A percentile compares a stretch with the other conserved stretches of the same genome.
Conservation (phyloP, 352 stramenopile species). For the Peronospora farinosa region DNA sequence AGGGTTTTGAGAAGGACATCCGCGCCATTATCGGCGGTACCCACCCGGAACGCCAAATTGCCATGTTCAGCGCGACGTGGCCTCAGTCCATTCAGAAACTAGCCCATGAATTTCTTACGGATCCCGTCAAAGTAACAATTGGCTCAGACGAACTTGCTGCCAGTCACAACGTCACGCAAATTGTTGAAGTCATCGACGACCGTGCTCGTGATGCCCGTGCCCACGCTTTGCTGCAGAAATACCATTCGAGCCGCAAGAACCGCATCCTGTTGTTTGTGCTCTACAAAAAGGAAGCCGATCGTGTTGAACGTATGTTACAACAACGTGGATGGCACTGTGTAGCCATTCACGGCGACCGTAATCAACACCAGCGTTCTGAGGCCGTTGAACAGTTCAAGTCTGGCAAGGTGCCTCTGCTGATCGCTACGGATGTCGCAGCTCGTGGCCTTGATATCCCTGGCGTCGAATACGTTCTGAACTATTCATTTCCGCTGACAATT, state of each 20-base stretch:
- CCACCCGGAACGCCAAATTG: conserved; percentile 88
- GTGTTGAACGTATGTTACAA: conserved; percentile 90
- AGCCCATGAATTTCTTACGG: conserved; percentile 91
- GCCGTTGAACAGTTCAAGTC: conserved; percentile 94
- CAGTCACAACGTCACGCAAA: conserved; percentile 94
- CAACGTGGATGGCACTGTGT: conserved; percentile 89
- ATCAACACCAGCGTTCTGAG: conserved; percentile 85
- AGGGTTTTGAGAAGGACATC: conserved; percentile 94
- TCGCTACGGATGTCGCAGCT: conserved; percentile 96
- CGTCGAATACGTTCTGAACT: conserved; percentile 97
- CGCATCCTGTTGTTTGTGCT: conserved; percentile 95
- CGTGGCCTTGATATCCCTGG: conserved; percentile 95
- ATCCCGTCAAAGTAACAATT: conserved; percentile 91
- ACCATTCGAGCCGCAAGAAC: conserved; percentile 88
- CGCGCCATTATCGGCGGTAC: conserved; percentile 80
- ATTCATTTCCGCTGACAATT: conserved; percentile 96
- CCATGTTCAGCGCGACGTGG: conserved; percentile 97
- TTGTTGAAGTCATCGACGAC: conserved; percentile 92
- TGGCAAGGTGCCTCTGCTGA: conserved; percentile 89
- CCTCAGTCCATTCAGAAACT: conserved; percentile 94
- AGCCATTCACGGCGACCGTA: conserved; percentile 95
- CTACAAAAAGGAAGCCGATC: conserved; percentile 98
- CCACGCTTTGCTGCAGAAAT: conserved; percentile 89
- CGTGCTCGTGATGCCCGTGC: conserved; percentile 82
- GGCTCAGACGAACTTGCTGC: conserved; percentile 93